phyloP scores from a whole-genome alignment of 495 filamentous ascomycete species.

The Aspergillus hancockii region DNA sequence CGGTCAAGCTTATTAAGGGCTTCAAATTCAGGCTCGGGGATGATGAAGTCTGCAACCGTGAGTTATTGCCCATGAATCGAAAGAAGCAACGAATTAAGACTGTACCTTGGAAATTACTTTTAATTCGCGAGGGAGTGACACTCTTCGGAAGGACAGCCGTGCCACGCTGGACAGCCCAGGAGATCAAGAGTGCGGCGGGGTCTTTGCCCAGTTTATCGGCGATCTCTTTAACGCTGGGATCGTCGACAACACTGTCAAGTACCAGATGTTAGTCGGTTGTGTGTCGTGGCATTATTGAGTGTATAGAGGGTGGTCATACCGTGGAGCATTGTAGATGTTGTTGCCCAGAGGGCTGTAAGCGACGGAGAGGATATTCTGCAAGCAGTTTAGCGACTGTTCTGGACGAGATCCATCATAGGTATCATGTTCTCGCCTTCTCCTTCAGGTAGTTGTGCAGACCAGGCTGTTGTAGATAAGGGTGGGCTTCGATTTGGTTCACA shows the following conservation, averaged over 20 bases:
- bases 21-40: constrained; percentile 47
- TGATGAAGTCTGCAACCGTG: constrained; percentile 41
- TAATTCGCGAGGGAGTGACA: constrained; percentile 57
- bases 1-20: constrained; percentile 47
- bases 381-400: not conserved
- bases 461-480: constrained; percentile 77
- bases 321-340: constrained; percentile 49
- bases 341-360: constrained; percentile 58
- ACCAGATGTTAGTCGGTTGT: constrained; percentile 1
- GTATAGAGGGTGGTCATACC: constrained; percentile 20
- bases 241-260: constrained; percentile 49
- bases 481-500: constrained; percentile 85
- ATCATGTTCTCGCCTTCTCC: constrained; percentile 23
- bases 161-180: constrained; percentile 80
- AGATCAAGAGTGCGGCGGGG: constrained; percentile 68
- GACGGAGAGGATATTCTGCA: constrained; percentile 47
- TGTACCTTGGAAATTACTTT: constrained; percentile 55
- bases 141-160: constrained; percentile 63
- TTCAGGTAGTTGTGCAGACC: constrained; percentile 48
- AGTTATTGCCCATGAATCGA: not conserved
- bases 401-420: not conserved
- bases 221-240: constrained; percentile 59
- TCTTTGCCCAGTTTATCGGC: constrained; percentile 70
- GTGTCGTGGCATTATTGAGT: not conserved
- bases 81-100: too few species aligned